Percentiles rank a stretch among this genome's conserved stretches.
These are phyloP conservation scores for Saturnispora quitensis DNA, from an alignment of 805 yeast species.

Conservation along the genomic window DNA sequence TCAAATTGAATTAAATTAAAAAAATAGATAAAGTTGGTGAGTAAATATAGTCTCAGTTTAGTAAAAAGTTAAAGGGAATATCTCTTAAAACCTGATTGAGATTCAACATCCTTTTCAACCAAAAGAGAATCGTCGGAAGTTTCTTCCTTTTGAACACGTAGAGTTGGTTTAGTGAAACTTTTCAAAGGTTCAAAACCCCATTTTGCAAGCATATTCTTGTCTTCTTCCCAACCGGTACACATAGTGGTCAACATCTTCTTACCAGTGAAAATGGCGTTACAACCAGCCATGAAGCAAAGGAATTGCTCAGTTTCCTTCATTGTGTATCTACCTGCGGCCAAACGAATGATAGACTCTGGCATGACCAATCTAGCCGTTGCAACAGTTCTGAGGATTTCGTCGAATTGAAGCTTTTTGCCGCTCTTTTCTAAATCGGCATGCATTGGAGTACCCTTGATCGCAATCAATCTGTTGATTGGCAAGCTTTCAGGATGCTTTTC, in stretches of 20 bases:
- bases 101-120: not conserved
- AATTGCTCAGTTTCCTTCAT: slow-evolving; percentile 73
- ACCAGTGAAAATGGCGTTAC: slow-evolving; percentile 76
- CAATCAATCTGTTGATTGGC: slow-evolving; percentile 73
- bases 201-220: slow-evolving; percentile 51
- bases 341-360: slow-evolving; percentile 62
- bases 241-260: slow-evolving; percentile 73
- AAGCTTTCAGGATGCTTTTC: slow-evolving; percentile 69
- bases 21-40: not conserved
- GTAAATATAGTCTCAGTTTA: not conserved
- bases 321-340: slow-evolving; percentile 76
- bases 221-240: slow-evolving; percentile 83
- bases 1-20: not conserved
- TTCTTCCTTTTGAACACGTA: not conserved
- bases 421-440: slow-evolving; percentile 38
- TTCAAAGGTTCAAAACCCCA: slow-evolving; percentile 44
- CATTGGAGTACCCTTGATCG: slow-evolving; percentile 73
- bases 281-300: slow-evolving; percentile 68
- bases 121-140: not conserved
- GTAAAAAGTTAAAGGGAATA: not conserved
- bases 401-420: slow-evolving; percentile 42
- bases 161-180: slow-evolving; percentile 10
- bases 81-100: not conserved
- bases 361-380: slow-evolving; percentile 69
- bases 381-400: slow-evolving; percentile 55